Percentiles rank a stretch among this genome's conserved stretches.
These are phyloP conservation scores for Sporothrix curviconia DNA, from an alignment of 2,329 filamentous ascomycete genomes.

Conservation along the genomic window DNA sequence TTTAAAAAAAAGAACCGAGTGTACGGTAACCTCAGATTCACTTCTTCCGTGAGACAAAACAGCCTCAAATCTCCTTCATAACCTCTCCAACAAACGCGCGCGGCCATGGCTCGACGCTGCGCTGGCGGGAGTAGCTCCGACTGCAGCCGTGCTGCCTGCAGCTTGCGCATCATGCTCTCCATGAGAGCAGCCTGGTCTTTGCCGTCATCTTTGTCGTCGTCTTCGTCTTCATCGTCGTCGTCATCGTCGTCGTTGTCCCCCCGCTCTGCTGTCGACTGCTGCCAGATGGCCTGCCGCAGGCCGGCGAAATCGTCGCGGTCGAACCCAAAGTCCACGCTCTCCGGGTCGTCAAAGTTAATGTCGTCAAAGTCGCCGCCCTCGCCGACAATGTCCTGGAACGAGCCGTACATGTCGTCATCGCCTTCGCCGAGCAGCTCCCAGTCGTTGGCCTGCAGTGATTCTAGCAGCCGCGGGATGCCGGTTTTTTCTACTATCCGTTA, in stretches of 20 bases:
- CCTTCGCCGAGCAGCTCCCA: slow-evolving; percentile 37
- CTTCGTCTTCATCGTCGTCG: slow-evolving; percentile 2
- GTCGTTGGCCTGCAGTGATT: slow-evolving; percentile 60
- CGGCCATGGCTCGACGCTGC: slow-evolving; percentile 54
- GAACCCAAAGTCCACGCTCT: slow-evolving; percentile 44
- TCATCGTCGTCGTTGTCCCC: neutral
- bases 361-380: slow-evolving; percentile 26
- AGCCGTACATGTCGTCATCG: slow-evolving; percentile 19
- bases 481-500: no score
- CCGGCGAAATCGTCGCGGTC: slow-evolving; percentile 48
- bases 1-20: no score
- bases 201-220: slow-evolving; percentile 41
- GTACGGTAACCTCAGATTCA: no score
- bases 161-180: slow-evolving; percentile 57
- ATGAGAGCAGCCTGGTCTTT: slow-evolving; percentile 51
- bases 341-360: slow-evolving; percentile 23
- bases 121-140: slow-evolving; percentile 53
- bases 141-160: slow-evolving; percentile 55
- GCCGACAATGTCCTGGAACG: neutral
- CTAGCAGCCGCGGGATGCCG: slow-evolving; percentile 46
- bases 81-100: slow-evolving; percentile 56
- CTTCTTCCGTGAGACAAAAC: no score
- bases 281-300: slow-evolving; percentile 47
- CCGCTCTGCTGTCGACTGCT: slow-evolving; percentile 22
- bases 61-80: slow-evolving; percentile 52